A percentile compares a stretch with the other conserved stretches of the same genome.
These are phyloP conservation scores for Tricholoma sp. DNA, from an alignment of 768 basidiomycete genomes.

Conservation along the genomic window DNA sequence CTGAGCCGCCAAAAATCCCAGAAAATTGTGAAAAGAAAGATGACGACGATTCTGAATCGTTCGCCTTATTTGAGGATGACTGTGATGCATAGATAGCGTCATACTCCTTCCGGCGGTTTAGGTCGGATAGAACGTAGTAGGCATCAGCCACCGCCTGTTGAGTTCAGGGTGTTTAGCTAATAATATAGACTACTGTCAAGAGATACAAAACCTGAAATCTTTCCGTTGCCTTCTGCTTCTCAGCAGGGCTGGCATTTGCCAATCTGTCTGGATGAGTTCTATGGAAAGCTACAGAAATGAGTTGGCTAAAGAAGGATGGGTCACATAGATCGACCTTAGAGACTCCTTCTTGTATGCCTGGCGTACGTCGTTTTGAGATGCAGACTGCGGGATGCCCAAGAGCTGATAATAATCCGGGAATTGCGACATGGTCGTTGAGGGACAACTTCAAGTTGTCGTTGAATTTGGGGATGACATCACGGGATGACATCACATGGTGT, in stretches of 20 bases:
- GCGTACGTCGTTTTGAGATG: constrained; percentile 65
- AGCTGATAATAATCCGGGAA: constrained; percentile 81
- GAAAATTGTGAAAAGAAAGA: constrained; percentile 78
- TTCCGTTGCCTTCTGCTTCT: constrained; percentile 75
- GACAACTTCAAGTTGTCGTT: background rate
- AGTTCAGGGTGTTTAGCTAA: background rate
- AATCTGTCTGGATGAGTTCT: constrained; percentile 91
- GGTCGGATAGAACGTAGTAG: constrained; percentile 88
- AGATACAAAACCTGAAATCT: constrained; percentile 63
- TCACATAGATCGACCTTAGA: constrained; percentile 41
- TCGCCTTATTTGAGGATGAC: constrained; percentile 43
- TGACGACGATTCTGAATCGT: constrained; percentile 61
- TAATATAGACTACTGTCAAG: background rate
- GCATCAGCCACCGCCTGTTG: constrained; percentile 83
- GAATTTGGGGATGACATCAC: too few relatives aligned
- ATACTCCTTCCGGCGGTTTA: constrained; percentile 66
- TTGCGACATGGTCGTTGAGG: constrained; percentile 46
- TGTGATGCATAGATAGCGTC: constrained; percentile 61
- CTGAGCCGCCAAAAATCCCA: constrained; percentile 55
- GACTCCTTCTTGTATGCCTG: constrained; percentile 81
- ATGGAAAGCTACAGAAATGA: constrained; percentile 14
- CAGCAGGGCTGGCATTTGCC: constrained; percentile 59
- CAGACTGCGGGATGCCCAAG: constrained; percentile 48
- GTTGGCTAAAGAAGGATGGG: background rate
- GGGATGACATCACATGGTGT: background rate